Conservation (phyloP, 1,284 basidiomycete species). For the Amylostereum areolatum region DNA sequence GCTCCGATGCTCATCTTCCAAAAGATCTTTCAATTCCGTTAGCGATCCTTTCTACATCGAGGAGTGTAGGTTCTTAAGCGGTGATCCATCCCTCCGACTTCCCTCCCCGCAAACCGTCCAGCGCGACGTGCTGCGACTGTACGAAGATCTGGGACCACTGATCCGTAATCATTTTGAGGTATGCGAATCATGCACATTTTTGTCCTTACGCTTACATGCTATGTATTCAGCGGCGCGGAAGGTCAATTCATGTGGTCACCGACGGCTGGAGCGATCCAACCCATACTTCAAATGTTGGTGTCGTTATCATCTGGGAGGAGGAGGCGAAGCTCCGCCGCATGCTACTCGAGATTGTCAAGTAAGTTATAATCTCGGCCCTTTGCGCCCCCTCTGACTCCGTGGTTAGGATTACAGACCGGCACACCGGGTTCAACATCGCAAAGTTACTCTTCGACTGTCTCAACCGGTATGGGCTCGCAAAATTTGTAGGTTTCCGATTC, state of each 20-base stretch:
- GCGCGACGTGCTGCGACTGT: constrained; percentile 19
- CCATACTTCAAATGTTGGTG: constrained; percentile 21
- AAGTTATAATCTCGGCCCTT: too few species aligned
- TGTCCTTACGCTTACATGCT: too few species aligned
- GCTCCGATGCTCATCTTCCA: constrained; percentile 5
- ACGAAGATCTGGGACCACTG: constrained; percentile 12
- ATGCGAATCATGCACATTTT: constrained; percentile 4
- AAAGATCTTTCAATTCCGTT: constrained; percentile 18
- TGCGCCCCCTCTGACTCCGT: too few species aligned
- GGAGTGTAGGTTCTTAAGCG: constrained; percentile 23
- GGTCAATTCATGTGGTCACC: constrained; percentile 22
- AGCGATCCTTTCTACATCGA: constrained; percentile 18
- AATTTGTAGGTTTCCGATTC: constrained; percentile 17
- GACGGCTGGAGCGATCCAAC: constrained; percentile 29
- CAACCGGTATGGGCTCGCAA: constrained; percentile 18
- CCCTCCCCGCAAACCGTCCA: constrained; percentile 21
- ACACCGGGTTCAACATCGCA: constrained; percentile 24
- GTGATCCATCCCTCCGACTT: constrained; percentile 17
- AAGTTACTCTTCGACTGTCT: constrained; percentile 18
- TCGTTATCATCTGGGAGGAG: constrained; percentile 24
- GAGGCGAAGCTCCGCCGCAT: constrained; percentile 19
- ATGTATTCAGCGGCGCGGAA: constrained; percentile 13
- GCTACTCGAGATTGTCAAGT: constrained; percentile 27
- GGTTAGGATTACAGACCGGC: constrained; percentile 20
- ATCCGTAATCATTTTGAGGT: constrained; percentile 22